Evolutionary conservation across 768 basidiomycete species (phyloP), one percentile per base, ranked within the genome.

Genomic region (Pleurotus ostreatus): DNA sequence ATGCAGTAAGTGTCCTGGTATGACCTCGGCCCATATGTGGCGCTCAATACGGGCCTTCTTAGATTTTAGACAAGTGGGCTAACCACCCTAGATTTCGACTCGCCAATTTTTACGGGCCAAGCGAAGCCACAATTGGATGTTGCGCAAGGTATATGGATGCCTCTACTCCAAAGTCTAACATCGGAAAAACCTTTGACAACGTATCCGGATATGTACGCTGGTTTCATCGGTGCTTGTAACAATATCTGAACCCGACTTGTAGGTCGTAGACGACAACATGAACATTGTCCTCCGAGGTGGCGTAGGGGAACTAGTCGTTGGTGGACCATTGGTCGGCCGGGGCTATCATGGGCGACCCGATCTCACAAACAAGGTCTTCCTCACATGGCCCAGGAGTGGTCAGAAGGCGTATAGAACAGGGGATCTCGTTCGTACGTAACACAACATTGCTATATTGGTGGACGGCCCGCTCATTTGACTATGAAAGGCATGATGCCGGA

Each of bases 101-200:
- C 11, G 78, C 73, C 8, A 81, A 80, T 58, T 79, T 79, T 57
- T 79, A 81, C 59, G 79, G 80, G 1, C 80, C 80, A 15, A 81
- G 74, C 51, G 79, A 81, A 62, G 79, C 72, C 18, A 79, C 79
- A 6, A 81, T 81, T 58, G 79, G 79, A 8, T 81, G 79, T 60
- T 76, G 74, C 53, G 74, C 75, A 2, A 68, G 79, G 39, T 69
- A 68, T 41, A 74, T 81, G 74, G 68, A 73, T 49, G 59, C 63
- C 37, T 66, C 60, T 18, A 76, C 70, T 15, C 73, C 73, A 11
- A 71, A 72, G 52, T 71, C 73, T 11, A 78, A 80, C 53, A 73
- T 81, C 39, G 79, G 79, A 18, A 67, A 63, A 40, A 66, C 75
- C 7, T 78, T 79, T 40, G 64, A 68, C 2, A 70, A 70, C 49